Evolutionary conservation across 805 yeast genomes (phyloP).

Genomic region (Candida pini): DNA sequence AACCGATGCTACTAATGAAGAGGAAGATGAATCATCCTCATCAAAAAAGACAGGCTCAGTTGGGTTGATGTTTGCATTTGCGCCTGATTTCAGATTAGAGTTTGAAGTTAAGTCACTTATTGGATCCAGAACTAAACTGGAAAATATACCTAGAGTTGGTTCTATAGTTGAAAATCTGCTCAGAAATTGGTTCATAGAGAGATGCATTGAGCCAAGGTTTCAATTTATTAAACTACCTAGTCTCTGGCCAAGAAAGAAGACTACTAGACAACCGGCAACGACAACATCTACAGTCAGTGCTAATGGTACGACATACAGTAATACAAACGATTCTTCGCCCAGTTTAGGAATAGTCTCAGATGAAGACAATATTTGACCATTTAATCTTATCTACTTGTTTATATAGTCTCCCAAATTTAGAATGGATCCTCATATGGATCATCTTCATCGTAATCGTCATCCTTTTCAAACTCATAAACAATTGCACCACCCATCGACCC

Average conservation of each 20-base stretch:
- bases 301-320: slow-evolving; percentile 1
- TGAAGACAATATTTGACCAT: slow-evolving; percentile 10
- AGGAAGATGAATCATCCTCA: not conserved
- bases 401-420: slow-evolving; percentile 26
- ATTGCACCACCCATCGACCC: slow-evolving; percentile 87
- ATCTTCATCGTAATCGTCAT: slow-evolving; percentile 97
- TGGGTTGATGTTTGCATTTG: slow-evolving; percentile 81
- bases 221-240: slow-evolving; percentile 82
- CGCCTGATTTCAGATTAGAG: slow-evolving; percentile 87
- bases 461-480: slow-evolving; percentile 91
- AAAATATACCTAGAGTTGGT: slow-evolving; percentile 88
- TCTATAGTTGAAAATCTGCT: slow-evolving; percentile 77
- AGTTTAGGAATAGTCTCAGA: slow-evolving; percentile 4
- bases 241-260: slow-evolving; percentile 73
- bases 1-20: not conserved
- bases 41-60: slow-evolving; percentile 29
- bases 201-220: slow-evolving; percentile 91
- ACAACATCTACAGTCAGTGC: slow-evolving; percentile 1
- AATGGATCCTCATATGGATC: slow-evolving; percentile 98
- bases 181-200: slow-evolving; percentile 83
- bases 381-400: not conserved
- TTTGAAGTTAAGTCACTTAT: slow-evolving; percentile 83
- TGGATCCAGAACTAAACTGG: slow-evolving; percentile 88
- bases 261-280: slow-evolving; percentile 38
- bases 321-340: slow-evolving; percentile 1